Evolutionary conservation across 805 yeast species (phyloP).

Genomic region (Spencermartinsiella europaea): DNA sequence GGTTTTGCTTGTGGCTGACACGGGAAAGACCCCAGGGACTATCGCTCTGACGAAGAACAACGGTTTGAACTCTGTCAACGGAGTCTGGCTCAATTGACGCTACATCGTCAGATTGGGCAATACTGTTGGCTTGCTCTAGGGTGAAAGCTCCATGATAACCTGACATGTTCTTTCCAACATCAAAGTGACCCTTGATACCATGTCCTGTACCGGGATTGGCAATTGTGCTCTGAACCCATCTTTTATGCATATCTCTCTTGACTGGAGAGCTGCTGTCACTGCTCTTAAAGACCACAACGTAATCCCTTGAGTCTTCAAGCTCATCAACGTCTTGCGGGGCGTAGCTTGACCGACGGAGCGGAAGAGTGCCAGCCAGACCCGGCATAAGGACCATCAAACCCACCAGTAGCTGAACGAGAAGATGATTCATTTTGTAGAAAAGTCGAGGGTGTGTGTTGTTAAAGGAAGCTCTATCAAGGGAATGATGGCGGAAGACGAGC

Average conservation of each 20-base stretch:
- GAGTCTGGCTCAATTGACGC: conserved; percentile 68
- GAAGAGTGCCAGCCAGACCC: too few relatives aligned
- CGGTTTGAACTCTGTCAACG: conserved; percentile 56
- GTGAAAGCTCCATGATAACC: conserved; percentile 46
- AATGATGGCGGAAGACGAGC: too few relatives aligned
- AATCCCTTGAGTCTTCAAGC: conserved; percentile 14
- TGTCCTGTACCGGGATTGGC: conserved; percentile 7
- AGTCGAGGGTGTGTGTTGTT: too few relatives aligned
- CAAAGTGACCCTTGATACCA: conserved; percentile 18
- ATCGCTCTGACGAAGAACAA: conserved; percentile 60
- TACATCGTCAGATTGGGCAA: conserved; percentile 48
- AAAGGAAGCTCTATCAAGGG: too few relatives aligned
- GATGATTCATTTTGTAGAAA: too few relatives aligned
- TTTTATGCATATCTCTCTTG: conserved; percentile 6
- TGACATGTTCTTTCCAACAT: conserved; percentile 29
- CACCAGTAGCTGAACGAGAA: too few relatives aligned
- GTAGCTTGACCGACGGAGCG: too few relatives aligned
- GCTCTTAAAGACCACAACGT: conserved; percentile 15
- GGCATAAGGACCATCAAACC: too few relatives aligned
- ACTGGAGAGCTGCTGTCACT: neutral
- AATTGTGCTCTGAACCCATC: conserved; percentile 13
- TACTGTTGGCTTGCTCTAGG: conserved; percentile 39
- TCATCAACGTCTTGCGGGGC: too few relatives aligned
- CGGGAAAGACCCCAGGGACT: conserved; percentile 96
- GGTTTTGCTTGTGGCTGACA: conserved; percentile 69